Conservation (phyloP, 1,284 basidiomycete species). For the Phylloporus sp. region DNA sequence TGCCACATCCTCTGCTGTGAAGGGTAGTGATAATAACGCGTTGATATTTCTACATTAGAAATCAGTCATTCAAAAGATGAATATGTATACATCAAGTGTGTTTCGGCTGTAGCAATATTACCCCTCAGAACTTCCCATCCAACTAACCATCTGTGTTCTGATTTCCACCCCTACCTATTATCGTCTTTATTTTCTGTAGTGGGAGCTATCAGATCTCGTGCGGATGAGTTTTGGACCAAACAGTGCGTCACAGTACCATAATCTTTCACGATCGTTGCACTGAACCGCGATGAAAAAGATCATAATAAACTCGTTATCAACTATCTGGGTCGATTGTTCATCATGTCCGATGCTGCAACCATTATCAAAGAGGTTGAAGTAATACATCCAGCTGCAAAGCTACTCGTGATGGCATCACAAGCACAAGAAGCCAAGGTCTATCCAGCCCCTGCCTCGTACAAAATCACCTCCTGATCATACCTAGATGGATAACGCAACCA, state of each 20-base stretch:
- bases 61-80: too few relatives aligned
- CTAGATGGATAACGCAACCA: slow-evolving; percentile 97
- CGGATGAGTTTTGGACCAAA: slow-evolving; percentile 97
- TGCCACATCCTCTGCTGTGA: too few relatives aligned
- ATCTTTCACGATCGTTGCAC: neutral
- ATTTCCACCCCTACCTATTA: too few relatives aligned
- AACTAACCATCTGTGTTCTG: too few relatives aligned
- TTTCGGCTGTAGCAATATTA: too few relatives aligned
- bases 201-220: slow-evolving; percentile 94
- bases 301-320: slow-evolving; percentile 97
- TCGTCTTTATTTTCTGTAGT: too few relatives aligned
- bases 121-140: too few relatives aligned
- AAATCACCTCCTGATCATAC: slow-evolving; percentile 1
- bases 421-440: slow-evolving; percentile 93
- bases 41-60: too few relatives aligned
- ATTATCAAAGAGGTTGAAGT: slow-evolving; percentile 99
- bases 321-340: slow-evolving; percentile 94
- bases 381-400: slow-evolving; percentile 96
- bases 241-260: slow-evolving; percentile 64
- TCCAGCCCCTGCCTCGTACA: neutral
- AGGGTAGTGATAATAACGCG: too few relatives aligned
- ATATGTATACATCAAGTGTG: too few relatives aligned
- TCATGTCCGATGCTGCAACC: slow-evolving; percentile 98
- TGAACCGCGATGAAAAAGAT: slow-evolving; percentile 49
- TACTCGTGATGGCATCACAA: slow-evolving; percentile 97